Evolutionary conservation across 176 grass and related monocot species (phyloP).

Genomic region (sorghum (Sorghum bicolor)): DNA sequence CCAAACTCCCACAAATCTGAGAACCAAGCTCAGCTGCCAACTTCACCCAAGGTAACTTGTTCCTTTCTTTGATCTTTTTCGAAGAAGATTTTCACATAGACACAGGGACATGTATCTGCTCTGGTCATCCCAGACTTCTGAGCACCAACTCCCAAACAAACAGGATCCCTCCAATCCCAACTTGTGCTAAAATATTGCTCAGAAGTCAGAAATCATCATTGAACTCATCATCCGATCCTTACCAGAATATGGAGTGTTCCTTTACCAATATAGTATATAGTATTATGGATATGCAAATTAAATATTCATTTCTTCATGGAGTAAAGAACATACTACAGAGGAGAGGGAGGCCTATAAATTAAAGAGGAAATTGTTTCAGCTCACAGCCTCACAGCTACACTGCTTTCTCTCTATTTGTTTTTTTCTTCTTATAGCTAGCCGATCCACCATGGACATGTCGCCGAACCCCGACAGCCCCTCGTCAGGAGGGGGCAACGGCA

Average conservation of each 20-base stretch:
- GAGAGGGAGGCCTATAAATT: not conserved
- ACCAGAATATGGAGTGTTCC: not conserved
- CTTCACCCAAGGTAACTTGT: constrained; percentile 25
- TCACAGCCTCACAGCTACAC: constrained; percentile 41
- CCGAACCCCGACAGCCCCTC: constrained; percentile 20
- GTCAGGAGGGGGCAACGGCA: not conserved
- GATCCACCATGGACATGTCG: constrained; percentile 48
- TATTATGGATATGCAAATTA: not conserved
- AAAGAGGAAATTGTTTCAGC: constrained; percentile 35
- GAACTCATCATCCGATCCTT: constrained; percentile 28
- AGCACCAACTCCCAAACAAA: constrained; percentile 39
- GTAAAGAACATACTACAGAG: not conserved
- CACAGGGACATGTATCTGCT: not conserved
- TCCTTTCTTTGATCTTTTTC: constrained; percentile 4
- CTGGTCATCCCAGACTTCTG: not conserved
- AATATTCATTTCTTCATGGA: not conserved
- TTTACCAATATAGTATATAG: not conserved
- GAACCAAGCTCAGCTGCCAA: constrained; percentile 13
- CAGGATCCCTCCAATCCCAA: constrained; percentile 25
- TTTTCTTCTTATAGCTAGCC: not conserved
- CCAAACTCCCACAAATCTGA: not conserved
- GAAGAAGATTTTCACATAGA: not conserved
- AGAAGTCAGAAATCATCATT: constrained; percentile 37
- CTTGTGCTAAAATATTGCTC: not conserved
- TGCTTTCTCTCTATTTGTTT: too few relatives aligned